Evolutionary conservation across 108 stramenopile species (phyloP).

Genomic region (Phaeodactylum tricornutum): DNA sequence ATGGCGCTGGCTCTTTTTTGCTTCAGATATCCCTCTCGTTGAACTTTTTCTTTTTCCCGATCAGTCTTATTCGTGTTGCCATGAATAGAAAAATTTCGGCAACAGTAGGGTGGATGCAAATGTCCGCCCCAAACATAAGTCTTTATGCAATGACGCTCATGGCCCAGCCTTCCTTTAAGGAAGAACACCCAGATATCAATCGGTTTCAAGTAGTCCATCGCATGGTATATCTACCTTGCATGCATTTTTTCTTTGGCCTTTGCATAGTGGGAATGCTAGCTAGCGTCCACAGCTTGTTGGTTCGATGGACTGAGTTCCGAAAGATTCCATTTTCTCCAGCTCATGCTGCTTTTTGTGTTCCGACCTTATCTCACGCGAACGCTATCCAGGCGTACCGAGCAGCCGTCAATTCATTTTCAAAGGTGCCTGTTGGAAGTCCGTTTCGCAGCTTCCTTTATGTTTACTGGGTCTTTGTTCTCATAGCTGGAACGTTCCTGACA

Average conservation of each 20-base stretch:
- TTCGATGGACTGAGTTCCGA: constrained; percentile 43
- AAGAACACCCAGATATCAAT: constrained; percentile 67
- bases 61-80: constrained; percentile 66
- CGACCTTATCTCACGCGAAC: constrained; percentile 60
- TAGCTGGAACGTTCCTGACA: constrained; percentile 43
- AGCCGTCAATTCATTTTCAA: constrained; percentile 49
- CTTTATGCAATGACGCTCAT: constrained; percentile 65
- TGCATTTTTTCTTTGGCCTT: constrained; percentile 54
- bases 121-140: constrained; percentile 57
- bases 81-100: constrained; percentile 65
- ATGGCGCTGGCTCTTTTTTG: not conserved
- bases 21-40: constrained; percentile 16
- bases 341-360: constrained; percentile 72
- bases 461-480: constrained; percentile 49
- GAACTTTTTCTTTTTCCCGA: constrained; percentile 49
- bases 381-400: constrained; percentile 72
- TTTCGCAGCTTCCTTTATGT: constrained; percentile 27
- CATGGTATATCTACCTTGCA: constrained; percentile 56
- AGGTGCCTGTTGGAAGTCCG: constrained; percentile 26
- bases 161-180: constrained; percentile 66
- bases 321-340: constrained; percentile 65
- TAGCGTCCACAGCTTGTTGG: constrained; percentile 44
- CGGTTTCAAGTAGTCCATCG: constrained; percentile 58
- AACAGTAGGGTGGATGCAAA: constrained; percentile 70
- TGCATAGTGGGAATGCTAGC: constrained; percentile 53